phyloP scores from a whole-genome alignment of 2,329 filamentous ascomycete genomes.

The Phoma herbarum region DNA sequence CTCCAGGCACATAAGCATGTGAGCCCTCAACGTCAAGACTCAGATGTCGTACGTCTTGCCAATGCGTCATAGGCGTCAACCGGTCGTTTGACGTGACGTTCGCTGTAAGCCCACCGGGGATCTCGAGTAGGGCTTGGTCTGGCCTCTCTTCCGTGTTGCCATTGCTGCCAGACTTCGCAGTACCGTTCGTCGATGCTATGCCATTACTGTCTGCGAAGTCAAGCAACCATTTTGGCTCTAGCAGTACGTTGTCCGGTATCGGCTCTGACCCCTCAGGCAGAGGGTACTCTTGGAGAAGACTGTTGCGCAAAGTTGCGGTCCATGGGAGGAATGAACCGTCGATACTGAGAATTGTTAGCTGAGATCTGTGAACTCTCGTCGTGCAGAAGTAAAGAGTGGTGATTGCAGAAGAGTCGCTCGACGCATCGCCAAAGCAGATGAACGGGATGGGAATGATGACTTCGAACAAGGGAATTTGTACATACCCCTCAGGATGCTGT shows the following conservation, averaged over 20 bases:
- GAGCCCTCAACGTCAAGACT: conserved; percentile 61
- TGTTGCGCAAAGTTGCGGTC: conserved; percentile 72
- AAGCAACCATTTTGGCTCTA: conserved; percentile 78
- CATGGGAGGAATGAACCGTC: conserved; percentile 85
- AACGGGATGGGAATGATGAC: background rate
- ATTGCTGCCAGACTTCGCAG: conserved; percentile 10
- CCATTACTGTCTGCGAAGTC: conserved; percentile 46
- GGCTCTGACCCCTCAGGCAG: conserved; percentile 71
- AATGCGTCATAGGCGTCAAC: conserved; percentile 79
- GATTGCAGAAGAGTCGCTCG: background rate
- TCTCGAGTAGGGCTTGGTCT: conserved; percentile 61
- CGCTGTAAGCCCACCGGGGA: conserved; percentile 66
- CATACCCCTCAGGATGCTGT: conserved; percentile 88
- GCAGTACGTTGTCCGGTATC: conserved; percentile 75
- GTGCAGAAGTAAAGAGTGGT: background rate
- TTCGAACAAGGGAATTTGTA: conserved; percentile 18
- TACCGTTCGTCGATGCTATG: conserved; percentile 5
- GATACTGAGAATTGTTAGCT: conserved; percentile 61
- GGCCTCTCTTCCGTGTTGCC: conserved; percentile 33
- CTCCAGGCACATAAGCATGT: conserved; percentile 72
- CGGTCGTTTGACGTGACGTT: conserved; percentile 72
- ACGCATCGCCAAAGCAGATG: background rate
- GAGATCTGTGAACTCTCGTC: background rate
- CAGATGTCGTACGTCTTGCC: conserved; percentile 93
- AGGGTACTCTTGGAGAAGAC: conserved; percentile 73